Base-by-base conservation (phyloP, 768 basidiomycete genomes). In the Heimioporus sp. region DNA sequence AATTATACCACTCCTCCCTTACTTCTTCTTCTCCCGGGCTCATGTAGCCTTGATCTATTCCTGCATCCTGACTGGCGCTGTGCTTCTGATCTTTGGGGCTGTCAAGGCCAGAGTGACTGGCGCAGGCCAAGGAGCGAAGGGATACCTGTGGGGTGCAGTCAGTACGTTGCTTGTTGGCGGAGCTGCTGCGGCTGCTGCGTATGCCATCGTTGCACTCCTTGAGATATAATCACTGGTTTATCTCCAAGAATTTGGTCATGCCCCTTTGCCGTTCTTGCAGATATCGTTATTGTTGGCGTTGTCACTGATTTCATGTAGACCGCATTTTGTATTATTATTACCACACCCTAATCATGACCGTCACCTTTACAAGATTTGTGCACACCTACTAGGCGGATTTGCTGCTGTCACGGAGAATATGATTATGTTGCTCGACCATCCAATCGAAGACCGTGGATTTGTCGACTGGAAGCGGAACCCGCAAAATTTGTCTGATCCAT, bases 161-260 rank as follows among this genome's bases (percentile, higher is more conserved):
- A 87, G 83, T 61, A 99, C 92, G 16, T 76, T 96, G 51, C 72
- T 89, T 38, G 96, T 98, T 1, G 96, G 96, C 34, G 94, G 93
- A 11, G 71, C 89, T 0, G 96, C 96, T 0, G 96, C 96, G 0
- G 92, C 82, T 1, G 83, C 85, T 0, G 83, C 86, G 1, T 87
- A 81, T 54, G 78, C 70, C 12, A 72, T 85, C 46, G 84, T 86
- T 46, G 76, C 74, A 32, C 60, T 74, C 1, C 61, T 86, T 36
- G 82, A 82, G 56, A 39, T 20, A 51, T 63, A 45, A 48, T 20
- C 24, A 9, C 7, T 11, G 34, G 34, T 35, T 35, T 35, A 12
- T 15, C 34, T 5, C 34, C 34, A 35, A 35, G 24, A 24, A 24
- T 24, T 24, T 24, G 24, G 24, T 24, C 24, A 24, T 24, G 24